Evolutionary conservation across 257 asterid species (phyloP).

Genomic region (Nicotiana paniculata): DNA sequence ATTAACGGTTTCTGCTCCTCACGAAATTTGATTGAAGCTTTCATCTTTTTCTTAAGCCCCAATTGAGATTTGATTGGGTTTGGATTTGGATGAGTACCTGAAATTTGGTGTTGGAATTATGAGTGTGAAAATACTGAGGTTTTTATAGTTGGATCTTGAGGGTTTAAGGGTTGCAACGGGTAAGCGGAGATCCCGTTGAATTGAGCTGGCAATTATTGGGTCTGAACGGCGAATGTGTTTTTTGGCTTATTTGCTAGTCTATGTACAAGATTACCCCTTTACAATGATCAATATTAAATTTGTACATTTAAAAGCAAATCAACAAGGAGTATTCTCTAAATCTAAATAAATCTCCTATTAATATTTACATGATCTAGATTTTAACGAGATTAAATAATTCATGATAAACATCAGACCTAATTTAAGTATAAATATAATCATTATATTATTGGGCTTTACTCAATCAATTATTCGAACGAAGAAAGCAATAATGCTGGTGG

Average conservation of each 20-base stretch:
- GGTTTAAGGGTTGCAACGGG: neutral
- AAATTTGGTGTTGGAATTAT: neutral
- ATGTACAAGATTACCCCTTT: neutral
- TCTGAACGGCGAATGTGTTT: neutral
- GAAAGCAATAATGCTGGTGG: neutral
- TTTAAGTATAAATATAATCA: no score
- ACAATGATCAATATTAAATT: no score
- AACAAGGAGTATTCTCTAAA: no score
- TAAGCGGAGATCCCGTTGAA: neutral
- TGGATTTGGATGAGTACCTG: neutral
- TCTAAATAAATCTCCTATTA: no score
- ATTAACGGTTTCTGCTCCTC: slow-evolving; percentile 78
- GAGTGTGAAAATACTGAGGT: neutral
- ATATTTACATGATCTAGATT: no score
- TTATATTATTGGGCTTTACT: neutral
- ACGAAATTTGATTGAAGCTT: slow-evolving; percentile 91
- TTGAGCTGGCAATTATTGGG: neutral
- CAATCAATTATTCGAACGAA: neutral
- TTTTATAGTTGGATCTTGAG: neutral
- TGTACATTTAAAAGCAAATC: no score
- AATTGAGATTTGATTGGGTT: neutral
- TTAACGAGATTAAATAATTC: no score
- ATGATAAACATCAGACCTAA: no score
- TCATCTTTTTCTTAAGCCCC: slow-evolving; percentile 33
- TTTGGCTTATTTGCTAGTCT: neutral